Conservation (phyloP, 331 rosid species). For the Pyrus hybrid region DNA sequence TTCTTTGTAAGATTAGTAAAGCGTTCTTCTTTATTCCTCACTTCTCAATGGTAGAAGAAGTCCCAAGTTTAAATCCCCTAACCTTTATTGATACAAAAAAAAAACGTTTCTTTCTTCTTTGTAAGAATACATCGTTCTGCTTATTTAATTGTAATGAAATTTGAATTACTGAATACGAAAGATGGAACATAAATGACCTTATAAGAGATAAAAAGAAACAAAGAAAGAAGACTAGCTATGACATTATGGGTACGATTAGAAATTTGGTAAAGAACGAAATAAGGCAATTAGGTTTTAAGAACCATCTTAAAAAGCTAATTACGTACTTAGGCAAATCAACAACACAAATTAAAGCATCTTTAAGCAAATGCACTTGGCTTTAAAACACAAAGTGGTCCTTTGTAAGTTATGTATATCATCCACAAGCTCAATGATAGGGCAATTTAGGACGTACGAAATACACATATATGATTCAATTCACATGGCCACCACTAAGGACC, state of each 20-base stretch:
- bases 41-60: not conserved
- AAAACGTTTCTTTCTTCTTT: no score
- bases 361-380: not conserved
- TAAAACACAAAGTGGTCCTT: conserved; percentile 27
- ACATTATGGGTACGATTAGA: no score
- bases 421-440: conserved; percentile 27
- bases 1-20: not conserved
- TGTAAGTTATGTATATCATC: conserved; percentile 19
- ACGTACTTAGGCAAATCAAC: not conserved
- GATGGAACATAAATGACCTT: not conserved
- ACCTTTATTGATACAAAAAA: no score
- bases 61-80: not conserved
- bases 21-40: not conserved
- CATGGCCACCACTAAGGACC: conserved; percentile 47
- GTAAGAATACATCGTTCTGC: no score
- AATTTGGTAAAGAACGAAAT: not conserved
- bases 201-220: not conserved
- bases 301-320: not conserved
- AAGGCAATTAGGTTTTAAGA: not conserved
- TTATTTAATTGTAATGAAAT: not conserved
- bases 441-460: conserved; percentile 16
- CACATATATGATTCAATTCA: conserved; percentile 15
- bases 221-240: no score
- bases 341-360: not conserved
- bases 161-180: not conserved